Conservation (phyloP, 768 basidiomycete genomes). For the Lentinus tigrinus region DNA sequence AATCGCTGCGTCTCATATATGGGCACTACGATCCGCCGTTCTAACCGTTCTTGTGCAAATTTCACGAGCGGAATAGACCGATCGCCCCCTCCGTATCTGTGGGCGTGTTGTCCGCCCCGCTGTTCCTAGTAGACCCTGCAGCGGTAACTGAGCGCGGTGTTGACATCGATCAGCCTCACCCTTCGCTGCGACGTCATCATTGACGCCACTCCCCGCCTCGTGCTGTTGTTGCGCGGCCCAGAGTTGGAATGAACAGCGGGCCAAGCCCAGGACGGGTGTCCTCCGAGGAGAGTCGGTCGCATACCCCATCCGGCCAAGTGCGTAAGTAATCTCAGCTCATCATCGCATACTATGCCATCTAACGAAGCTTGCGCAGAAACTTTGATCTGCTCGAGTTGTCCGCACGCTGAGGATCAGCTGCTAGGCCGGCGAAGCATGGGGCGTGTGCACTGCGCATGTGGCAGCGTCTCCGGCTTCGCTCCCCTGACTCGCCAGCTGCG, state of each 20-base stretch:
- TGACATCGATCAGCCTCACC: background rate
- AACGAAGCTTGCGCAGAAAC: slow-evolving; percentile 4
- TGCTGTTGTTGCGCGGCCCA: slow-evolving; percentile 5
- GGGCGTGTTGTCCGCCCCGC: background rate
- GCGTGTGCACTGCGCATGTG: slow-evolving; percentile 6
- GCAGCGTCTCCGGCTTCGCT: slow-evolving; percentile 3
- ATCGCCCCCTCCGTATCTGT: background rate
- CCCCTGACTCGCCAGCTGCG: slow-evolving; percentile 7
- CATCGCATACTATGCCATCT: slow-evolving; percentile 2
- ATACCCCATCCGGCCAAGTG: background rate
- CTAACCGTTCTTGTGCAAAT: background rate
- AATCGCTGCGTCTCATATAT: background rate
- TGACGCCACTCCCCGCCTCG: slow-evolving; percentile 14
- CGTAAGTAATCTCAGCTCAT: too few species aligned
- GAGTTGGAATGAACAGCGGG: background rate
- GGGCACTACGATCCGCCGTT: background rate
- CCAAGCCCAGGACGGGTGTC: background rate
- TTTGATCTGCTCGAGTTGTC: slow-evolving; percentile 10
- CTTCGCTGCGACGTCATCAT: slow-evolving; percentile 11
- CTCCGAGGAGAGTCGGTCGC: background rate
- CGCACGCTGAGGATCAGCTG: slow-evolving; percentile 17
- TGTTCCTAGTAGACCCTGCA: background rate
- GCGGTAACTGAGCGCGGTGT: background rate
- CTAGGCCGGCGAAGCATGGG: slow-evolving; percentile 12
- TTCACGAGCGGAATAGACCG: background rate